Base-by-base conservation (phyloP, 2,329 filamentous ascomycete genomes). In the Fusarium sp. region DNA sequence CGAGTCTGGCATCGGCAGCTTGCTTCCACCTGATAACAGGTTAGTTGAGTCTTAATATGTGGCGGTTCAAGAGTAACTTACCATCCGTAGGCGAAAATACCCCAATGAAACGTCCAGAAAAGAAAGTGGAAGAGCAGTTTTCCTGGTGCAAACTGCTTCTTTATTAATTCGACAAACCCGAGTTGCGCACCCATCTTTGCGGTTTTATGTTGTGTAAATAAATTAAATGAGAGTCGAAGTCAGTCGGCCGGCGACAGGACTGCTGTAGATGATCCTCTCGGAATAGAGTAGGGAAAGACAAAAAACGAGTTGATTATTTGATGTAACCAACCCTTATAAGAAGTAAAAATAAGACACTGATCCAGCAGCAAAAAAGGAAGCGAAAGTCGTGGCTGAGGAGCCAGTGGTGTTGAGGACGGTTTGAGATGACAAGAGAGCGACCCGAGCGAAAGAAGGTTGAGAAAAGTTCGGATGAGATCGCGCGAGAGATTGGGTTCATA, bases 21-120 rank as follows among this genome's bases (percentile, higher is more conserved):
- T 99, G 96, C 75, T 96, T 91, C 76, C 85, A 92, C 94, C 94
- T 97, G 30, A 27, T 44, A 80, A 18, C 41, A 4, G 48, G 57
- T 69, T 29, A 65, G 38, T 32, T 41, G 6, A 18, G 16, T 11
- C 3, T 15, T 5, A 6, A 6, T 29, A 4, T 29, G 27, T 11
- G 2, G 27, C 11, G 4, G 27, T 20, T n/a, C 18, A 8, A 27
- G 49, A 72, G 8, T 18, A 16, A 56, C 91, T 78, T 85, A 97
- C 94, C 94, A 97, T 86, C 94, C 94, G 75, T 90, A 88, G 44
- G 87, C 91, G 78, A 97, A 97, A n/a, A 97, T 79, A 25, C 85
- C 90, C 80, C 89, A 89, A 77, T 97, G 94, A 44, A 93, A 83
- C 6, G 85, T 86, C 90, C 94, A 95, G 79, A 97, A 97, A 53